Conservation (phyloP, 805 yeast species). For the Yarrowia hollandica region DNA sequence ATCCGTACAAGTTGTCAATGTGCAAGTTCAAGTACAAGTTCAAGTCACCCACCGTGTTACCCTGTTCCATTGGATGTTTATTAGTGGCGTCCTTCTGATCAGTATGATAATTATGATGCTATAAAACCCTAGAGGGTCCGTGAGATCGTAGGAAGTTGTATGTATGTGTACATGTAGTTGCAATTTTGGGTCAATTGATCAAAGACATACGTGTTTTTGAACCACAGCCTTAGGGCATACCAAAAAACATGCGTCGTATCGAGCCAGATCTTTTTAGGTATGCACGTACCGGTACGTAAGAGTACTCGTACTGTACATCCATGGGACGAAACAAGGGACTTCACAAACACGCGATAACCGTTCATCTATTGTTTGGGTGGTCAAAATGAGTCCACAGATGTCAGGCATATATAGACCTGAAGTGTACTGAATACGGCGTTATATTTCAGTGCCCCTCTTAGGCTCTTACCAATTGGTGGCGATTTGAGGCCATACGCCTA, state of each 20-base stretch:
- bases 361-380: neutral
- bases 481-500: too few relatives aligned
- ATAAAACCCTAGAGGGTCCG: neutral
- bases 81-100: constrained; percentile 13
- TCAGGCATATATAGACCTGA: neutral
- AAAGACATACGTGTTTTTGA: neutral
- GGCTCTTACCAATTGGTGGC: too few relatives aligned
- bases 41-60: constrained; percentile 28
- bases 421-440: too few relatives aligned
- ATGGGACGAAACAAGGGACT: neutral
- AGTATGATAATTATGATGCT: constrained; percentile 27
- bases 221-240: too few relatives aligned
- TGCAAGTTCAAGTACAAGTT: constrained; percentile 11
- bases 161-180: neutral
- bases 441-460: too few relatives aligned
- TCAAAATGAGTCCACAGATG: too few relatives aligned
- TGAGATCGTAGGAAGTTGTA: neutral
- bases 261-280: neutral
- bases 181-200: neutral
- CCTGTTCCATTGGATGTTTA: constrained; percentile 24
- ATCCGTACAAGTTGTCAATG: constrained; percentile 12
- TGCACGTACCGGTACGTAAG: too few relatives aligned
- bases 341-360: neutral
- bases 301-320: neutral
- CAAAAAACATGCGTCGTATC: too few relatives aligned